These are phyloP conservation scores for Calocybe gangraenosa DNA, from an alignment of 768 basidiomycete species.

Conservation along the genomic window DNA sequence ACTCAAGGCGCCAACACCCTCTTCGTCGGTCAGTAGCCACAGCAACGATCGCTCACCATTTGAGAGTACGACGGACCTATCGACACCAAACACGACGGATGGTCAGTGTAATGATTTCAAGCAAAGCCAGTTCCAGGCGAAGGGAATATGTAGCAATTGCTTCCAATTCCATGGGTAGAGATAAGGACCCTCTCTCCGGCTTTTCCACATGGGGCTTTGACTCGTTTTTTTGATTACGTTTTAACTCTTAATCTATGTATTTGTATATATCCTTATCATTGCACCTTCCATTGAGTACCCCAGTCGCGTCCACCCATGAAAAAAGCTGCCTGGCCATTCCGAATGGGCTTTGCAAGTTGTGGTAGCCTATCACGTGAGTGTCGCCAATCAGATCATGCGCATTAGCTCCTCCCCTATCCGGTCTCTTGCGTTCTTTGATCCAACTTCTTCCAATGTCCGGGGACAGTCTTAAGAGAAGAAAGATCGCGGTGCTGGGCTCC, in stretches of 20 bases:
- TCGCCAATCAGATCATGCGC: slow-evolving; percentile 13
- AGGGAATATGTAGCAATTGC: slow-evolving; percentile 66
- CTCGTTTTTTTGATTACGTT: slow-evolving; percentile 5
- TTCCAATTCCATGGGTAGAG: slow-evolving; percentile 43
- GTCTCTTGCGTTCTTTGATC: slow-evolving; percentile 9
- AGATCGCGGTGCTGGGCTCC: slow-evolving; percentile 86
- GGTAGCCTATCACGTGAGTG: slow-evolving; percentile 11
- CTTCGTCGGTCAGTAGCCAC: slow-evolving; percentile 32
- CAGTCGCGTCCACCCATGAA: neutral
- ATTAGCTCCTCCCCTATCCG: slow-evolving; percentile 9
- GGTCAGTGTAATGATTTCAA: slow-evolving; percentile 50
- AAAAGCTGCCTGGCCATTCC: no score
- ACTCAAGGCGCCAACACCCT: slow-evolving; percentile 20
- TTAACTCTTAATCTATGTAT: slow-evolving; percentile 8
- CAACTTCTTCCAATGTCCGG: slow-evolving; percentile 18
- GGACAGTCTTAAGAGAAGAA: slow-evolving; percentile 65
- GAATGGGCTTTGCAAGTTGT: no score
- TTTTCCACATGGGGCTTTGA: slow-evolving; percentile 1
- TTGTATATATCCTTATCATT: slow-evolving; percentile 7
- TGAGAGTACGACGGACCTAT: slow-evolving; percentile 54
- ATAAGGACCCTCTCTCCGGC: neutral
- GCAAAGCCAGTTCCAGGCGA: slow-evolving; percentile 64
- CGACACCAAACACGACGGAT: slow-evolving; percentile 14
- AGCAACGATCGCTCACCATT: slow-evolving; percentile 56
- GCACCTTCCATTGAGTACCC: neutral